A percentile compares a stretch with the other conserved stretches of the same genome.
Conservation (phyloP, 2,329 filamentous ascomycete genomes). For the Verticillium nonalfalfae region DNA sequence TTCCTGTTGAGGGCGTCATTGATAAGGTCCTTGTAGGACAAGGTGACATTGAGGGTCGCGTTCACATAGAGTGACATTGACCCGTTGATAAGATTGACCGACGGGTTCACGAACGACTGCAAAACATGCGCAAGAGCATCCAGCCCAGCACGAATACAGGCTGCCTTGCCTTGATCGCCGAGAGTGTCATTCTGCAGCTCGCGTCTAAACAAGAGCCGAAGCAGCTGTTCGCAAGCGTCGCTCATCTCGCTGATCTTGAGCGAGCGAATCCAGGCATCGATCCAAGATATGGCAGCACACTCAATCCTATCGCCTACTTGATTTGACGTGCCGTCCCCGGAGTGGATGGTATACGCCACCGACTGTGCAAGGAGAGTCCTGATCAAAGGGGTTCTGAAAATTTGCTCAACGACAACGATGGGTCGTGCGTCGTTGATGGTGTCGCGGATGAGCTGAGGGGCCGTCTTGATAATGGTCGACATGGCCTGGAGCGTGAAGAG, state of each 20-base stretch:
- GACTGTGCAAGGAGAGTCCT: slow-evolving; percentile 56
- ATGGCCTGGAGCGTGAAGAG: slow-evolving; percentile 66
- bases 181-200: slow-evolving; percentile 49
- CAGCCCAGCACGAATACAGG: slow-evolving; percentile 60
- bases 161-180: slow-evolving; percentile 50
- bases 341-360: slow-evolving; percentile 41
- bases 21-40: slow-evolving; percentile 57
- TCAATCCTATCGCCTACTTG: slow-evolving; percentile 33
- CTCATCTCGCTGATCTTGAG: slow-evolving; percentile 69
- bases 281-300: slow-evolving; percentile 69
- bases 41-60: slow-evolving; percentile 58
- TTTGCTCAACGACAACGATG: slow-evolving; percentile 73
- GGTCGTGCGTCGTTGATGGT: slow-evolving; percentile 77
- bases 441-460: slow-evolving; percentile 79
- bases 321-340: slow-evolving; percentile 38
- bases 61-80: slow-evolving; percentile 58
- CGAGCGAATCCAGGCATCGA: slow-evolving; percentile 70
- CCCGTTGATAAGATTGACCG: slow-evolving; percentile 29
- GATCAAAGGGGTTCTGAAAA: slow-evolving; percentile 68
- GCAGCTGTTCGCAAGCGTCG: slow-evolving; percentile 73
- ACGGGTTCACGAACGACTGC: slow-evolving; percentile 44
- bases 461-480: slow-evolving; percentile 64
- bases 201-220: slow-evolving; percentile 66
- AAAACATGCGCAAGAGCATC: slow-evolving; percentile 51
- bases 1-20: slow-evolving; percentile 38